phyloP scores from a whole-genome alignment of 2,329 filamentous ascomycete genomes.

The Lachnellula hyalina region DNA sequence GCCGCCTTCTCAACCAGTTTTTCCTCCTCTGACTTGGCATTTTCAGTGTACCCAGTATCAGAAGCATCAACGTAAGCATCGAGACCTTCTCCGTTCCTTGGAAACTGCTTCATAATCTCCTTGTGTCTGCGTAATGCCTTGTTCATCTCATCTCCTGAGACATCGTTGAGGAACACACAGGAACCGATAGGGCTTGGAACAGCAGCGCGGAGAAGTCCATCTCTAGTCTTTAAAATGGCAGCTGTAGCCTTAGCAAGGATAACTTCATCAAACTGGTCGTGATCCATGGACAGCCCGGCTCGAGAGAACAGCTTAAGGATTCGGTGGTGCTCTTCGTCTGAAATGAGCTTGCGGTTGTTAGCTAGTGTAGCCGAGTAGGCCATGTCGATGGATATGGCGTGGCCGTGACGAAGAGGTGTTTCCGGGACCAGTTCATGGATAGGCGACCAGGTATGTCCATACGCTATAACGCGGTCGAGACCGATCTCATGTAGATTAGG shows the following conservation, averaged over 20 bases:
- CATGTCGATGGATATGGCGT: slow-evolving; percentile 73
- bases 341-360: slow-evolving; percentile 55
- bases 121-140: slow-evolving; percentile 58
- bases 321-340: slow-evolving; percentile 53
- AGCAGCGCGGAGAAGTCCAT: slow-evolving; percentile 62
- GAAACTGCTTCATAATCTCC: slow-evolving; percentile 55
- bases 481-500: slow-evolving; percentile 70
- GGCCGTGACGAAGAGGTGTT: slow-evolving; percentile 64
- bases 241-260: slow-evolving; percentile 61
- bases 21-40: slow-evolving; percentile 25
- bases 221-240: slow-evolving; percentile 66
- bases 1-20: slow-evolving; percentile 19
- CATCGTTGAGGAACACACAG: slow-evolving; percentile 65
- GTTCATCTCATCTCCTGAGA: slow-evolving; percentile 56
- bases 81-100: slow-evolving; percentile 58
- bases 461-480: slow-evolving; percentile 67
- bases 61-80: slow-evolving; percentile 65
- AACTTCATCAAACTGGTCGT: slow-evolving; percentile 60
- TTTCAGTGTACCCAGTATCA: slow-evolving; percentile 54
- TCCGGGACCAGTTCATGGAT: slow-evolving; percentile 65
- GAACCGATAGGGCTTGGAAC: slow-evolving; percentile 63
- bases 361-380: slow-evolving; percentile 67
- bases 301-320: slow-evolving; percentile 64
- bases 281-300: slow-evolving; percentile 67
- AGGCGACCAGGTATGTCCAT: slow-evolving; percentile 71